Conservation (phyloP, 306 rosid species). For the Hippophae tibetana region DNA sequence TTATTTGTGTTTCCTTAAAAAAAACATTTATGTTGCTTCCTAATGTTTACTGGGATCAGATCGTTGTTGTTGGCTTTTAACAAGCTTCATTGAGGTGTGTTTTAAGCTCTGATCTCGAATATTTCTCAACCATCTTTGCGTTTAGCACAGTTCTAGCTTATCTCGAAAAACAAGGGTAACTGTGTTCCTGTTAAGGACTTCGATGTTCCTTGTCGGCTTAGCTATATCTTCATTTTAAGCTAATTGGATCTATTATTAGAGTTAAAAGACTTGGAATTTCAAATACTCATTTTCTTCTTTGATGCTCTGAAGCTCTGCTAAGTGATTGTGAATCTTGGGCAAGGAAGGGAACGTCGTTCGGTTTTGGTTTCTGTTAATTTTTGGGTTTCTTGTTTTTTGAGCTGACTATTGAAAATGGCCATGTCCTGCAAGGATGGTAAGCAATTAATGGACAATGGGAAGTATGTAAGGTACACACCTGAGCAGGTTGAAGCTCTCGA, state of each 20-base stretch:
- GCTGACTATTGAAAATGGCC: conserved; percentile 35
- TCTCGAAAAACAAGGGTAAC: conserved; percentile 26
- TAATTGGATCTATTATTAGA: conserved; percentile 1
- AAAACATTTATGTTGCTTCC: not conserved
- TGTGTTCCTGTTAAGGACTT: conserved; percentile 21
- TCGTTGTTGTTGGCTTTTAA: conserved; percentile 29
- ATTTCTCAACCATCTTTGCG: conserved; percentile 35
- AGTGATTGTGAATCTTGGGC: not conserved
- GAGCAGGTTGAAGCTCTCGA: conserved; percentile 99
- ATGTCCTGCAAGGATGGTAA: conserved; percentile 99
- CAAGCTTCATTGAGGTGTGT: conserved; percentile 2
- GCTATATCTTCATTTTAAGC: conserved; percentile 7
- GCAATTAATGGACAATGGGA: conserved; percentile 60
- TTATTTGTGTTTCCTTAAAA: not conserved
- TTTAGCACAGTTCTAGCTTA: conserved; percentile 24
- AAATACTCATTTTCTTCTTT: conserved; percentile 9
- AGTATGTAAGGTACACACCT: conserved; percentile 95
- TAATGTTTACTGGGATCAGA: conserved; percentile 21
- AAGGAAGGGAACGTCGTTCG: conserved; percentile 16
- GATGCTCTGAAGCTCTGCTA: conserved; percentile 13
- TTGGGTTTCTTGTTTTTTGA: conserved; percentile 8
- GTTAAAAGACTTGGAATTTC: not conserved
- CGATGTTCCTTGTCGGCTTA: conserved; percentile 19
- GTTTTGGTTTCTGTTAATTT: conserved; percentile 3
- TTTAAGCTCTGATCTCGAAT: conserved; percentile 47